phyloP scores from a whole-genome alignment of 2,329 filamentous ascomycete genomes.

The Aspergillus ibericus region DNA sequence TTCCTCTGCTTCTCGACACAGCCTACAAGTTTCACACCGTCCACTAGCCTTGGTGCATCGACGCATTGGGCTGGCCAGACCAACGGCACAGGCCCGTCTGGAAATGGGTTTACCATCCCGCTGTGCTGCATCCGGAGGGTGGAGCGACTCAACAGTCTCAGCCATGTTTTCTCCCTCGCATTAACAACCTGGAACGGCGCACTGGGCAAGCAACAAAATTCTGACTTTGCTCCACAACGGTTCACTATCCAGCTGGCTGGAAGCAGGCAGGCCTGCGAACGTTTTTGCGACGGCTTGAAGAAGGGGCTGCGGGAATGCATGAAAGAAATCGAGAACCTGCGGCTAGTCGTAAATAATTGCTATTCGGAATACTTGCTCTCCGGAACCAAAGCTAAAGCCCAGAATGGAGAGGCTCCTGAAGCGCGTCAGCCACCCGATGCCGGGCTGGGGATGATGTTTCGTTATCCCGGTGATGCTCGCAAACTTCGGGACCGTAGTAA shows the following conservation, averaged over 20 bases:
- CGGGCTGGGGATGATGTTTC: slow-evolving; percentile 86
- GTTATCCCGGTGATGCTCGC: slow-evolving; percentile 90
- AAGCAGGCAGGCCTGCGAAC: slow-evolving; percentile 83
- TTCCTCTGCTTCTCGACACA: slow-evolving; percentile 97
- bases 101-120: slow-evolving; percentile 93
- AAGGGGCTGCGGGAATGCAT: slow-evolving; percentile 83
- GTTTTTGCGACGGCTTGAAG: slow-evolving; percentile 95
- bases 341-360: slow-evolving; percentile 76
- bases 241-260: slow-evolving; percentile 90
- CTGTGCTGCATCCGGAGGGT: slow-evolving; percentile 88
- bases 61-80: slow-evolving; percentile 89
- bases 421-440: slow-evolving; percentile 73
- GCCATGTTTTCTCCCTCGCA: slow-evolving; percentile 85
- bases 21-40: slow-evolving; percentile 78
- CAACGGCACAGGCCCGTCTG: slow-evolving; percentile 85
- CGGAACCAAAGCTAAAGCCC: slow-evolving; percentile 41
- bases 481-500: slow-evolving; percentile 94
- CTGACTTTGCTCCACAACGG: slow-evolving; percentile 70
- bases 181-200: slow-evolving; percentile 90
- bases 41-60: slow-evolving; percentile 75
- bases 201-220: slow-evolving; percentile 58
- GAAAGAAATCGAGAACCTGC: slow-evolving; percentile 81
- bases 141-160: slow-evolving; percentile 88
- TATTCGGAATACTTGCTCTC: slow-evolving; percentile 83
- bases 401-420: slow-evolving; percentile 53